These are phyloP conservation scores for Trichophyton equinum DNA, from an alignment of 2,329 filamentous ascomycete species.

Conservation along the genomic window DNA sequence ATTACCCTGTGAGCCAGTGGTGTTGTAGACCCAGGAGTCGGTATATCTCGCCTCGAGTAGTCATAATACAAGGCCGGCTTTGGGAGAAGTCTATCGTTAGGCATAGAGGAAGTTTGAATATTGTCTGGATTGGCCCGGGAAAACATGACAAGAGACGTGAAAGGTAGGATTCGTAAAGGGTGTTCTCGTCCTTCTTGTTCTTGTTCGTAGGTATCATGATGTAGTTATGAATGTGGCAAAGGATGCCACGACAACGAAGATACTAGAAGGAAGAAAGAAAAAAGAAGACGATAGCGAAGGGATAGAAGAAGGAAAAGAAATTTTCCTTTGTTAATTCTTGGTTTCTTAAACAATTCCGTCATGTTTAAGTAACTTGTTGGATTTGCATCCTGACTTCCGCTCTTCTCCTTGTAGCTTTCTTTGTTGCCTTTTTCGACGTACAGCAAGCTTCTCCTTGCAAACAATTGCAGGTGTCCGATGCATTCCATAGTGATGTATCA, in stretches of 20 bases:
- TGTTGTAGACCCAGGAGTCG: constrained; percentile 25
- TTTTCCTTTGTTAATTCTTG: constrained; percentile 5
- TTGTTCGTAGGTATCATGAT: neutral
- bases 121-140: neutral
- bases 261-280: constrained; percentile 4
- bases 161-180: constrained; percentile 1
- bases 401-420: constrained; percentile 7
- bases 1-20: constrained; percentile 33
- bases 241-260: neutral
- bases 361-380: constrained; percentile 13
- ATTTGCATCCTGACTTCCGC: constrained; percentile 7
- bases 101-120: constrained; percentile 22
- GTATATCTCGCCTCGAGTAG: constrained; percentile 21
- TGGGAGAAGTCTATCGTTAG: constrained; percentile 38
- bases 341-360: constrained; percentile 16
- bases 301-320: constrained; percentile 6
- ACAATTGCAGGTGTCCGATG: constrained; percentile 14
- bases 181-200: constrained; percentile 2
- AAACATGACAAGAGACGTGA: neutral
- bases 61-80: constrained; percentile 33
- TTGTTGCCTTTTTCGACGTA: constrained; percentile 10
- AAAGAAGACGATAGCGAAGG: constrained; percentile 7
- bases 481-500: neutral
- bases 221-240: constrained; percentile 1
- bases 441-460: constrained; percentile 12